Conservation (phyloP, 352 stramenopile genomes). For the Phytophthora pisi region DNA sequence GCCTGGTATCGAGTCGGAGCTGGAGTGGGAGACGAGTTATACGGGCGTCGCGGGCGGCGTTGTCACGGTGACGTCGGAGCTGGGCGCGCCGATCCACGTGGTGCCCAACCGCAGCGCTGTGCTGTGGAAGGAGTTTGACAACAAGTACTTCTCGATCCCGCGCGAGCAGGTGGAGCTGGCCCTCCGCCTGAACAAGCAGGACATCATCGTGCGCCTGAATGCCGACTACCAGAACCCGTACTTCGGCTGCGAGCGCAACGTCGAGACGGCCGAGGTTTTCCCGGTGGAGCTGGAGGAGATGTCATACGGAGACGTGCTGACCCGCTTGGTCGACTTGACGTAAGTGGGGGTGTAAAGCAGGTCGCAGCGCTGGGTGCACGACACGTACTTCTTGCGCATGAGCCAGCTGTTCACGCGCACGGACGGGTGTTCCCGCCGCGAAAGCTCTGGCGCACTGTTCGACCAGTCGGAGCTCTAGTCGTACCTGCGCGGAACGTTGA, state of each 20-base stretch:
- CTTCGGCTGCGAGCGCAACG: constrained; percentile 71
- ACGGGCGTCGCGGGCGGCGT: constrained; percentile 68
- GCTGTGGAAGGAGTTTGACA: constrained; percentile 86
- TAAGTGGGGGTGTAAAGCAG: constrained; percentile 60
- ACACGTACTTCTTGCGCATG: constrained; percentile 70
- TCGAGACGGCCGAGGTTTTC: constrained; percentile 38
- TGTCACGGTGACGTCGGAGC: constrained; percentile 83
- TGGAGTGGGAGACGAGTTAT: constrained; percentile 85
- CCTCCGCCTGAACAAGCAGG: no score
- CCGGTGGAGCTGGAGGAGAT: constrained; percentile 81
- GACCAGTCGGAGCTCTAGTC: constrained; percentile 26
- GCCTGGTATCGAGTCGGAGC: constrained; percentile 69
- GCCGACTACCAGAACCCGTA: constrained; percentile 91
- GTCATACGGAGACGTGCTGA: constrained; percentile 83
- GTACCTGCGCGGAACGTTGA: constrained; percentile 50
- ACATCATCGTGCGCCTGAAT: constrained; percentile 48
- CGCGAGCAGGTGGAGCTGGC: no score
- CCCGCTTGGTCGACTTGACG: constrained; percentile 81
- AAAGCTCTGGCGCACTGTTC: constrained; percentile 38
- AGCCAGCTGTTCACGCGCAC: constrained; percentile 73
- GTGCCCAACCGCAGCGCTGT: constrained; percentile 78
- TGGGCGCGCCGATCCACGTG: constrained; percentile 88
- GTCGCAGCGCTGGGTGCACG: constrained; percentile 80
- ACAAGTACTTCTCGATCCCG: constrained; percentile 46
- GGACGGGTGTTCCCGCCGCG: constrained; percentile 68